Evolutionary conservation across 1,284 basidiomycete genomes (phyloP).

Genomic region (Boletus mariae): DNA sequence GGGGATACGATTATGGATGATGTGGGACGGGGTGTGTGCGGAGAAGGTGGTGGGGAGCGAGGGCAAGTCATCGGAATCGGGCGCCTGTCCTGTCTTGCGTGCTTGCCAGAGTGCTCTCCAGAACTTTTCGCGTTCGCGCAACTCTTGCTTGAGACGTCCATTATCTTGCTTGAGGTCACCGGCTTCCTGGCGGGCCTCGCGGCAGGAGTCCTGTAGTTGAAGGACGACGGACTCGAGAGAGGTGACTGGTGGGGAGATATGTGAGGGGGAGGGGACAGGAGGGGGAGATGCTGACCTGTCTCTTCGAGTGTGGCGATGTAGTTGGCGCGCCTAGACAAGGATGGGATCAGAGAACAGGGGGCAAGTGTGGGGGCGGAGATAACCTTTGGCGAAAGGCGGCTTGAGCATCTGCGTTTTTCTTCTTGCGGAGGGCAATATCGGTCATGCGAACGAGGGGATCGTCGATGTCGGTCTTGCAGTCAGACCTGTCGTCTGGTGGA

Average conservation of each 20-base stretch:
- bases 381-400: slow-evolving; percentile 46
- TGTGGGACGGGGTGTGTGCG: slow-evolving; percentile 21
- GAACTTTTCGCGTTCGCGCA: slow-evolving; percentile 66
- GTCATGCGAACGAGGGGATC: slow-evolving; percentile 35
- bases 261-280: slow-evolving; percentile 18
- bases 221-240: slow-evolving; percentile 77
- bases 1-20: slow-evolving; percentile 22
- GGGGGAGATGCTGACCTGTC: slow-evolving; percentile 53
- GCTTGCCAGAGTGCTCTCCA: slow-evolving; percentile 64
- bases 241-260: slow-evolving; percentile 44
- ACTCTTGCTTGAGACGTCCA: slow-evolving; percentile 55
- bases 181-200: slow-evolving; percentile 58
- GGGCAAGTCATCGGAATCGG: slow-evolving; percentile 56
- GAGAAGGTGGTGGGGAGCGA: slow-evolving; percentile 46
- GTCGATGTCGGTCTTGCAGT: slow-evolving; percentile 41
- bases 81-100: slow-evolving; percentile 50
- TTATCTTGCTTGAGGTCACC: slow-evolving; percentile 62
- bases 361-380: slow-evolving; percentile 2
- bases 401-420: slow-evolving; percentile 78
- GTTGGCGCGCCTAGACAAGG: slow-evolving; percentile 66
- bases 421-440: slow-evolving; percentile 72
- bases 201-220: slow-evolving; percentile 75
- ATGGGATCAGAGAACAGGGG: slow-evolving; percentile 30
- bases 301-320: slow-evolving; percentile 86
- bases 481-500: slow-evolving; percentile 32